Conservation (phyloP, 805 yeast species). For the Ogataea wickerhamii region DNA sequence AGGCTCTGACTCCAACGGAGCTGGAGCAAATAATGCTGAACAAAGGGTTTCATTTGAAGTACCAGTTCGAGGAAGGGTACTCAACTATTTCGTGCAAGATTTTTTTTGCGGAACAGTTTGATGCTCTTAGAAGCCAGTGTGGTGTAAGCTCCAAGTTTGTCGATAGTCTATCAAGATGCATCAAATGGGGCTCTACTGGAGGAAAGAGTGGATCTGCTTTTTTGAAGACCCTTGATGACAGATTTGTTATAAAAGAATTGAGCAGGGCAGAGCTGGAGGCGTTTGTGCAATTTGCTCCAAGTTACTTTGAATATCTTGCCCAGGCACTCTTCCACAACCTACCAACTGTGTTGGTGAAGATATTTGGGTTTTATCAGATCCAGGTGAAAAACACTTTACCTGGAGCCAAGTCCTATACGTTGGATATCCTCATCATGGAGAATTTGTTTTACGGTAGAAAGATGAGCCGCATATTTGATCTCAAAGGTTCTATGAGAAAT, state of each 20-base stretch:
- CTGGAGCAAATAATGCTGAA: slow-evolving; percentile 73
- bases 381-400: slow-evolving; percentile 76
- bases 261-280: slow-evolving; percentile 88
- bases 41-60: slow-evolving; percentile 84
- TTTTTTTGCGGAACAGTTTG: slow-evolving; percentile 94
- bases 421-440: slow-evolving; percentile 95
- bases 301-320: slow-evolving; percentile 92
- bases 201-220: slow-evolving; percentile 97
- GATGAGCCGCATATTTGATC: slow-evolving; percentile 83
- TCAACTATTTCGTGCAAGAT: slow-evolving; percentile 88
- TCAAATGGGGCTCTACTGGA: slow-evolving; percentile 93
- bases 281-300: slow-evolving; percentile 92
- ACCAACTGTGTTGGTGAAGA: slow-evolving; percentile 91
- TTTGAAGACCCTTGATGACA: slow-evolving; percentile 84
- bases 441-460: slow-evolving; percentile 82
- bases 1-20: slow-evolving; percentile 18
- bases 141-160: slow-evolving; percentile 71
- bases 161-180: slow-evolving; percentile 88
- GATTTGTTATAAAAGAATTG: slow-evolving; percentile 85
- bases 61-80: slow-evolving; percentile 83
- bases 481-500: slow-evolving; percentile 97
- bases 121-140: slow-evolving; percentile 84
- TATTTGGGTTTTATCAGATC: slow-evolving; percentile 93
- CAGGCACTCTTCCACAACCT: slow-evolving; percentile 93
- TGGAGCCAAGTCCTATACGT: slow-evolving; percentile 65